Evolutionary conservation across 1,139 yeast species (phyloP), one percentile per base, ranked within the genome.

Genomic region (Candida freyschussii): DNA sequence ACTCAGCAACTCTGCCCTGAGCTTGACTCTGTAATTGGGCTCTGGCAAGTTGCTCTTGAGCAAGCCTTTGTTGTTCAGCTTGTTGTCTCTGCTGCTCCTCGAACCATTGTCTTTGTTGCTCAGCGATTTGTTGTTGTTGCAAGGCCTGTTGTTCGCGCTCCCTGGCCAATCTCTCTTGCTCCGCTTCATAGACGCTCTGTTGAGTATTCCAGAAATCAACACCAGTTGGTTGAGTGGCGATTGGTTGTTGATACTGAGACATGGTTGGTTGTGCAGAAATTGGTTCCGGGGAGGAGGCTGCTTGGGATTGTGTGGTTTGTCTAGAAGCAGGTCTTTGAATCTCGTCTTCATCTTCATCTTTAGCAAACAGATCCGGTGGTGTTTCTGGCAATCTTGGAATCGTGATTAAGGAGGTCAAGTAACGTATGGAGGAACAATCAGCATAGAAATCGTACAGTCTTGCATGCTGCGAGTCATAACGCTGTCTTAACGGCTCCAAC

Each of bases 381-480:
- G 82, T 75, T 32, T 63, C 62, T 8, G 89, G 78, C 36, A 91
- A 67, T 48, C 83, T 76, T 24, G 98, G 98, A 43, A 91, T 79
- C 3, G 93, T 80, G 29, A 91, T 81, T 56, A 91, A 70, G 32
- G 89, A 75, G 3, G 95, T 78, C 52, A 91, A 70, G 52, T 82
- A 86, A 55, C 83, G 82, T 43, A 91, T 75, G 2, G 91, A 75
- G 15, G 91, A 81, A 57, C 96, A 86, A 53, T 89, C 96, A 24
- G 93, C 85, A 61, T 85, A 91, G 49, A 91, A 86, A 47, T 86
- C 93, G 49, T 80, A 74, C 37, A 91, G 63, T 52, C 86, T 72
- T 26, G 72, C 69, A 56, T 89, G 95, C 54, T 89, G 96, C n/a
- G 80, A 67, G 45, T 71, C 71, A 52, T 78, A 89, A 38, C 93